These are phyloP conservation scores for Phytophthora colocasiae DNA, from an alignment of 352 stramenopile genomes.

Conservation along the genomic window DNA sequence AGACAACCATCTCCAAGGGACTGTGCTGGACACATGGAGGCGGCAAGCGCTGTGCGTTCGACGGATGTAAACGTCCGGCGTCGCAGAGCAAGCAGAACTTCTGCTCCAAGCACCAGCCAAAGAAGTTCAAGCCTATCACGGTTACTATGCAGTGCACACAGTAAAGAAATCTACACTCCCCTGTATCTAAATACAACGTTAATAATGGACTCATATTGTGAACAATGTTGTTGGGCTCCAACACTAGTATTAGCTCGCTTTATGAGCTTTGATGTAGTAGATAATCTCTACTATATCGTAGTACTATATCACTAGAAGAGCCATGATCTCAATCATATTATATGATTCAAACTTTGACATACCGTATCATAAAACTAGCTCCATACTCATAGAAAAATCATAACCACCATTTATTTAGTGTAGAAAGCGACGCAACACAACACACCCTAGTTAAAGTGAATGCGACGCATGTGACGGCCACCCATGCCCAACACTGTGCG, in stretches of 20 bases:
- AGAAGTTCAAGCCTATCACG: background rate
- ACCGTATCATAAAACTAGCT: too few relatives aligned
- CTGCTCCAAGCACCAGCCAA: conserved; percentile 29
- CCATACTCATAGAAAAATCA: too few relatives aligned
- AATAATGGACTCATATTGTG: too few relatives aligned
- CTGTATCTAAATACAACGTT: background rate
- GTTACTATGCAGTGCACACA: background rate
- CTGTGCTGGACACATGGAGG: conserved; percentile 56
- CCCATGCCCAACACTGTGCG: conserved; percentile 22
- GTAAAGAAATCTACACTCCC: background rate
- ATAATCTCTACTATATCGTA: too few relatives aligned
- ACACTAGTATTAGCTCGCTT: too few relatives aligned
- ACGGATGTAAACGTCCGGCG: conserved; percentile 51
- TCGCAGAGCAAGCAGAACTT: conserved; percentile 47
- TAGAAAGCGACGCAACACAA: too few relatives aligned
- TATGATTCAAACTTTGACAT: too few relatives aligned
- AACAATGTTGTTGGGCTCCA: too few relatives aligned
- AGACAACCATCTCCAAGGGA: conserved; percentile 46
- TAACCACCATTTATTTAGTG: too few relatives aligned
- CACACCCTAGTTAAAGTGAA: conserved; percentile 26
- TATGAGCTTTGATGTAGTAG: too few relatives aligned
- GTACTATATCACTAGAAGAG: too few relatives aligned
- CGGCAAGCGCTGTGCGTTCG: conserved; percentile 44
- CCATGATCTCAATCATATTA: too few relatives aligned
- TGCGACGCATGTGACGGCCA: conserved; percentile 28